Conservation (phyloP, 352 stramenopile species). For the Pythium monospermum region DNA sequence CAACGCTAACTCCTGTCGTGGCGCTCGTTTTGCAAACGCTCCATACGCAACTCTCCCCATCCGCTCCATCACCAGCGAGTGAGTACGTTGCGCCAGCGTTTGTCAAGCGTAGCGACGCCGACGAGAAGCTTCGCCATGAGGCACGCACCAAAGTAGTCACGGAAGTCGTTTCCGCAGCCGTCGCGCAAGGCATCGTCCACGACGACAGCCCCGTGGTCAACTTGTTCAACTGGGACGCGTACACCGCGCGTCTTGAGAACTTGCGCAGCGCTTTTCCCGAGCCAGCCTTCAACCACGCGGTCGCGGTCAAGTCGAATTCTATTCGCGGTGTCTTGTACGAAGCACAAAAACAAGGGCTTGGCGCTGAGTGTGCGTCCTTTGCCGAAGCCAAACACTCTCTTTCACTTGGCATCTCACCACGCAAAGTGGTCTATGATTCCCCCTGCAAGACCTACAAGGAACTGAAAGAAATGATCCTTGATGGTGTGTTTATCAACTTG, state of each 20-base stretch:
- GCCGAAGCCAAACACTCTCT: conserved; percentile 77
- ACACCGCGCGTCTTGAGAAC: conserved; percentile 52
- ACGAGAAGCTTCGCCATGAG: conserved; percentile 28
- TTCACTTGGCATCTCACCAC: conserved; percentile 61
- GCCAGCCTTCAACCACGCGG: conserved; percentile 62
- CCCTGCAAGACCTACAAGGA: conserved; percentile 89
- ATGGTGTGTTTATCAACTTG: conserved; percentile 87
- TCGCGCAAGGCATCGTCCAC: conserved; percentile 44
- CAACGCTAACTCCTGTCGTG: conserved; percentile 1
- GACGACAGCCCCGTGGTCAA: conserved; percentile 58
- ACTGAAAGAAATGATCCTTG: conserved; percentile 67
- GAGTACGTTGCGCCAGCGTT: conserved; percentile 50
- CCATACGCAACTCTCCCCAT: background rate
- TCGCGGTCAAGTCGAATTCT: conserved; percentile 82
- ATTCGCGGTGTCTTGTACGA: conserved; percentile 58
- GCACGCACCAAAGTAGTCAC: conserved; percentile 29
- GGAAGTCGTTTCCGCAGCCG: conserved; percentile 39
- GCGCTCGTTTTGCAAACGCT: conserved; percentile 12
- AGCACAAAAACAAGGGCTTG: conserved; percentile 42
- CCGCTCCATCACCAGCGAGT: background rate
- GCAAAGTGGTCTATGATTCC: conserved; percentile 88
- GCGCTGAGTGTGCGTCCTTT: conserved; percentile 80
- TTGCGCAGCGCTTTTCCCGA: conserved; percentile 48
- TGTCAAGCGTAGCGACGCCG: conserved; percentile 30
- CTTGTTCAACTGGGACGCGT: conserved; percentile 61